phyloP scores from a whole-genome alignment of 768 basidiomycete genomes.

The Mycena alexandri region DNA sequence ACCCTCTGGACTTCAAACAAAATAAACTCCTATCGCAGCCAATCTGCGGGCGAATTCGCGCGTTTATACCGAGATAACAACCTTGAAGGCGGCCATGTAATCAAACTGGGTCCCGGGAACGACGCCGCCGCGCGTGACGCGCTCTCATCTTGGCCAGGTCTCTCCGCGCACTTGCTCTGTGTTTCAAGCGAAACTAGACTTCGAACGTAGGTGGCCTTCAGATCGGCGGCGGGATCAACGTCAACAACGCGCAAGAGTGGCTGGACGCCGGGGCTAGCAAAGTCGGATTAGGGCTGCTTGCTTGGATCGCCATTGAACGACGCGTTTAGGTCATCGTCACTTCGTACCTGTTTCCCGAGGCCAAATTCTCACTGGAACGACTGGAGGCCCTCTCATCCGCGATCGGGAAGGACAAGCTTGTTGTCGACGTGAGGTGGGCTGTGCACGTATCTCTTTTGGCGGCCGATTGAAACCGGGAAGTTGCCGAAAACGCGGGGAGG shows the following conservation, averaged over 20 bases:
- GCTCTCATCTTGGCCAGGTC: slow-evolving; percentile 86
- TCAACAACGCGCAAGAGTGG: slow-evolving; percentile 86
- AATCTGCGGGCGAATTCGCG: slow-evolving; percentile 85
- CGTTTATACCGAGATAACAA: slow-evolving; percentile 76
- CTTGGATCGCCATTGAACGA: slow-evolving; percentile 6
- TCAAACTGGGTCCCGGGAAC: slow-evolving; percentile 93
- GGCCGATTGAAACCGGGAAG: slow-evolving; percentile 54
- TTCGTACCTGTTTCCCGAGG: slow-evolving; percentile 92
- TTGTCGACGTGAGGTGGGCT: slow-evolving; percentile 94
- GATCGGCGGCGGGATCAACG: slow-evolving; percentile 93
- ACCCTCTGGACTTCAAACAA: slow-evolving; percentile 18
- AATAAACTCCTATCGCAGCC: slow-evolving; percentile 55
- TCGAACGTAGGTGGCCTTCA: slow-evolving; percentile 76
- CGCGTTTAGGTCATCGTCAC: slow-evolving; percentile 91
- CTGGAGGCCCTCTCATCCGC: slow-evolving; percentile 69
- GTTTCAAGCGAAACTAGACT: slow-evolving; percentile 29
- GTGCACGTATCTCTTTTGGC: neutral
- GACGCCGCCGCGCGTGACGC: slow-evolving; percentile 91
- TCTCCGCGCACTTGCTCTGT: slow-evolving; percentile 19
- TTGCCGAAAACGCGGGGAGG: slow-evolving; percentile 80
- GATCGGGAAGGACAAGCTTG: slow-evolving; percentile 88
- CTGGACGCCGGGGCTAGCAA: slow-evolving; percentile 91
- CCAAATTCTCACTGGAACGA: slow-evolving; percentile 80
- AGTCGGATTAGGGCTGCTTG: slow-evolving; percentile 49
- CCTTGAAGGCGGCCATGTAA: slow-evolving; percentile 92